phyloP scores from a whole-genome alignment of 1,139 yeast genomes.

The Nakaseomyces sp. region DNA sequence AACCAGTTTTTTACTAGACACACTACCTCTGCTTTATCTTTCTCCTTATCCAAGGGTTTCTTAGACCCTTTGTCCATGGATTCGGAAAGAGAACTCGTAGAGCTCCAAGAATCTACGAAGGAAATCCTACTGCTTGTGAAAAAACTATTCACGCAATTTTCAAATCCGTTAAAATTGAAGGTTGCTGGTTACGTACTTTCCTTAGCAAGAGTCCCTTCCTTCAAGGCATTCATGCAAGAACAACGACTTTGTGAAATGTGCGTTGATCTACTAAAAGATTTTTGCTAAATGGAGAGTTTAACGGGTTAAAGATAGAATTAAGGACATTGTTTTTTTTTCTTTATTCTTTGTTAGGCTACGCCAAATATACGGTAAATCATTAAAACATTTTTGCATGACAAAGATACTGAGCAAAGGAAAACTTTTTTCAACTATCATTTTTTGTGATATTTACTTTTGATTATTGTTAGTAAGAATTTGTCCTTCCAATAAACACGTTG shows the following conservation, averaged over 20 bases:
- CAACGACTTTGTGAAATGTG: neutral
- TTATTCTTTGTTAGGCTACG: too few relatives aligned
- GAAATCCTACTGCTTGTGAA: neutral
- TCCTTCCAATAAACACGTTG: too few relatives aligned
- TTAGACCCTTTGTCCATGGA: neutral
- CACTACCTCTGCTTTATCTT: neutral
- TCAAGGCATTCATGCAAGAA: neutral
- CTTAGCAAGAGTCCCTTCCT: neutral
- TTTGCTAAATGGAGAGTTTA: neutral
- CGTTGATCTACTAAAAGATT: neutral
- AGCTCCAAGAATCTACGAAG: neutral
- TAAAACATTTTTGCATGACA: too few relatives aligned
- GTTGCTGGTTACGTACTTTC: neutral
- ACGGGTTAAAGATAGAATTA: too few relatives aligned
- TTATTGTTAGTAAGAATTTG: too few relatives aligned
- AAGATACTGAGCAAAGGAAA: too few relatives aligned
- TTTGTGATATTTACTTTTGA: too few relatives aligned
- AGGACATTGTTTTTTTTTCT: too few relatives aligned
- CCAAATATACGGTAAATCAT: too few relatives aligned
- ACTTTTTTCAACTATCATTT: too few relatives aligned
- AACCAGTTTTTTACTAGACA: constrained; percentile 1
- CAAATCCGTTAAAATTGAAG: neutral
- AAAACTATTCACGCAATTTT: neutral
- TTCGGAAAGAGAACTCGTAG: neutral
- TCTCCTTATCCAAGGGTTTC: neutral